phyloP scores from a whole-genome alignment of 2,329 filamentous ascomycete species.

The Penicillium psychrosexuale region DNA sequence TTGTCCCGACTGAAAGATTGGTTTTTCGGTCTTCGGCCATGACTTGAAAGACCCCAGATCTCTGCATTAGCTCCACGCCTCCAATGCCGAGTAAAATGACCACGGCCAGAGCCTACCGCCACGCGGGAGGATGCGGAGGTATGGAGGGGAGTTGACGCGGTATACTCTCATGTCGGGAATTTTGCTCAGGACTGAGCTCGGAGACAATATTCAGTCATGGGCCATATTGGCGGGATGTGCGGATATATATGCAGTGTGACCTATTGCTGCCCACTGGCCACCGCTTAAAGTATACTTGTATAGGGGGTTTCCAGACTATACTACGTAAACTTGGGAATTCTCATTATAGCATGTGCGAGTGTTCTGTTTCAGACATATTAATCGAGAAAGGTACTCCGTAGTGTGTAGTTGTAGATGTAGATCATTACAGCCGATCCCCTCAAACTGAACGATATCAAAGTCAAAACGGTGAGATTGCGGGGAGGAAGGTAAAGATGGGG shows the following conservation, averaged over 20 bases:
- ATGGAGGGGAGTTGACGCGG: neutral
- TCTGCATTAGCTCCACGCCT: slow-evolving; percentile 1
- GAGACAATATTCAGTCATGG: neutral
- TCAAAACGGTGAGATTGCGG: neutral
- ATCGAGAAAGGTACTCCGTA: neutral
- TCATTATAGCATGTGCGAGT: neutral
- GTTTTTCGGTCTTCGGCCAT: neutral
- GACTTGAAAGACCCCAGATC: neutral
- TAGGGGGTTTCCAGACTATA: neutral
- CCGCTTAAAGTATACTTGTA: neutral
- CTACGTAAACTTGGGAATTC: neutral
- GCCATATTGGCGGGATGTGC: neutral
- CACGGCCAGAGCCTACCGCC: neutral
- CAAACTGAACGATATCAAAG: neutral
- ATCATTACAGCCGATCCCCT: neutral
- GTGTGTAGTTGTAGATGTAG: neutral
- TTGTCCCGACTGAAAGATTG: neutral
- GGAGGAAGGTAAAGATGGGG: neutral
- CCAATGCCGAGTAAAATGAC: neutral
- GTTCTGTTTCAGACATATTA: slow-evolving; percentile 1
- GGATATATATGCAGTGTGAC: slow-evolving; percentile 4
- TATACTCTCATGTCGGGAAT: neutral
- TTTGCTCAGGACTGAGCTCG: neutral
- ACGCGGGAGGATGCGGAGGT: neutral
- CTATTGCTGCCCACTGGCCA: neutral